Percentiles rank a stretch among this genome's conserved stretches.
These are phyloP conservation scores for Carex myosuroides DNA, from an alignment of 176 grass and related monocot genomes.

Conservation along the genomic window DNA sequence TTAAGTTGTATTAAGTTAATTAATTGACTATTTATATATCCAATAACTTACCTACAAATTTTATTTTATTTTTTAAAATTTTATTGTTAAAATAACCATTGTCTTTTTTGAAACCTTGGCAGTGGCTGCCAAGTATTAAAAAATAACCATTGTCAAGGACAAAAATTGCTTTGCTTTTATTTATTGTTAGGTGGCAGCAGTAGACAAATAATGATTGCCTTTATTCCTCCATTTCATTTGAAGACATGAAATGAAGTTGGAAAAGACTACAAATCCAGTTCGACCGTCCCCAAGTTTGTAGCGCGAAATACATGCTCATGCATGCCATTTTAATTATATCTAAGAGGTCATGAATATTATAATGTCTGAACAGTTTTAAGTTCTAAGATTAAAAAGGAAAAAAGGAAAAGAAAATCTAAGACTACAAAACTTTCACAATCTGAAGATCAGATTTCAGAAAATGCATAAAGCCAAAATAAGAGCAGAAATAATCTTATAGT, in stretches of 20 bases:
- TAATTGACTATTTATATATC: no score
- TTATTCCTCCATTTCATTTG: not conserved
- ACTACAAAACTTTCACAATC: not conserved
- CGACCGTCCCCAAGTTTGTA: not conserved
- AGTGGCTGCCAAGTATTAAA: no score
- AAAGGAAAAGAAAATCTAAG: not conserved
- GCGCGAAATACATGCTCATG: not conserved
- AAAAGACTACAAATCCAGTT: not conserved
- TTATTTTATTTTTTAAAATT: no score
- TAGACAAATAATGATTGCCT: not conserved
- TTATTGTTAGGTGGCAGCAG: not conserved
- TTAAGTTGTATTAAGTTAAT: no score
- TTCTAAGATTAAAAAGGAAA: not conserved
- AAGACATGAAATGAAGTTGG: not conserved
- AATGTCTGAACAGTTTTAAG: not conserved
- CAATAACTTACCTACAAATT: no score
- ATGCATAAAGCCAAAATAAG: not conserved
- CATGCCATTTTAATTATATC: not conserved
- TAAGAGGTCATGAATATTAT: not conserved
- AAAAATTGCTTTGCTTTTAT: not conserved
- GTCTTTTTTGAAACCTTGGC: no score
- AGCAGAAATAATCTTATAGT: not conserved
- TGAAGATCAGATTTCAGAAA: not conserved
- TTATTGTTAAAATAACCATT: no score
- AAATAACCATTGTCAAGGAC: no score